These are phyloP conservation scores for Auriculariales sp. DNA, from an alignment of 768 basidiomycete genomes.

Conservation along the genomic window DNA sequence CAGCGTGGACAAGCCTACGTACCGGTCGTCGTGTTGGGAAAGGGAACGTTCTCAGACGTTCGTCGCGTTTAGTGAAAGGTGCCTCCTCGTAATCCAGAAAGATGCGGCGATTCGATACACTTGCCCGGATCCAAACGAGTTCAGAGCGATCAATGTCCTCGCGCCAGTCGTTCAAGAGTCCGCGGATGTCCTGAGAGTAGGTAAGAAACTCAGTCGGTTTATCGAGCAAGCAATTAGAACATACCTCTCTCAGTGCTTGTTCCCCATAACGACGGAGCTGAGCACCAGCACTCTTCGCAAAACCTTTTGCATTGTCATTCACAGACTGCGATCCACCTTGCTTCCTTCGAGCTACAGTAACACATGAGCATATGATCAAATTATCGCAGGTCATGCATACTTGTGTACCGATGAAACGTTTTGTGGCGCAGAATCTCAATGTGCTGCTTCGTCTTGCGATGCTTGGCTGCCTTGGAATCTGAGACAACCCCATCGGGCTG, in stretches of 20 bases:
- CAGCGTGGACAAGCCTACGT: slow-evolving; percentile 17
- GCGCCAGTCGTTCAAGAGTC: slow-evolving; percentile 68
- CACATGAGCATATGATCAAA: not conserved
- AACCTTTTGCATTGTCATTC: slow-evolving; percentile 87
- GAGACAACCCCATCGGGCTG: slow-evolving; percentile 24
- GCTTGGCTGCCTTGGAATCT: slow-evolving; percentile 41
- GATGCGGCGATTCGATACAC: slow-evolving; percentile 70
- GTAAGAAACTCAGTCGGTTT: not conserved
- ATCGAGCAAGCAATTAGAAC: slow-evolving; percentile 12
- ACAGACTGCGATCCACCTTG: slow-evolving; percentile 90
- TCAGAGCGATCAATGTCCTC: slow-evolving; percentile 81
- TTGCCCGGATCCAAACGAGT: slow-evolving; percentile 84
- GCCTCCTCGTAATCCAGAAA: slow-evolving; percentile 85
- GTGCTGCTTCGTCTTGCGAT: slow-evolving; percentile 55
- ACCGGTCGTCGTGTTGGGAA: slow-evolving; percentile 95
- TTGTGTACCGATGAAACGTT: slow-evolving; percentile 97
- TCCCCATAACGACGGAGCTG: slow-evolving; percentile 90
- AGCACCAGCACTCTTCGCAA: slow-evolving; percentile 89
- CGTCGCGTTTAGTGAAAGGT: slow-evolving; percentile 60
- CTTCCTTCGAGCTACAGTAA: slow-evolving; percentile 68
- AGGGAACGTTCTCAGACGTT: slow-evolving; percentile 76
- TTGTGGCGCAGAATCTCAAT: slow-evolving; percentile 78
- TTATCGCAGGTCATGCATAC: slow-evolving; percentile 31
- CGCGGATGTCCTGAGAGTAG: slow-evolving; percentile 64
- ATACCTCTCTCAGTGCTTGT: slow-evolving; percentile 75